Evolutionary conservation across 352 stramenopile genomes (phyloP), one percentile per base, ranked within the genome.

Genomic region (Phytophthora pinifolia): DNA sequence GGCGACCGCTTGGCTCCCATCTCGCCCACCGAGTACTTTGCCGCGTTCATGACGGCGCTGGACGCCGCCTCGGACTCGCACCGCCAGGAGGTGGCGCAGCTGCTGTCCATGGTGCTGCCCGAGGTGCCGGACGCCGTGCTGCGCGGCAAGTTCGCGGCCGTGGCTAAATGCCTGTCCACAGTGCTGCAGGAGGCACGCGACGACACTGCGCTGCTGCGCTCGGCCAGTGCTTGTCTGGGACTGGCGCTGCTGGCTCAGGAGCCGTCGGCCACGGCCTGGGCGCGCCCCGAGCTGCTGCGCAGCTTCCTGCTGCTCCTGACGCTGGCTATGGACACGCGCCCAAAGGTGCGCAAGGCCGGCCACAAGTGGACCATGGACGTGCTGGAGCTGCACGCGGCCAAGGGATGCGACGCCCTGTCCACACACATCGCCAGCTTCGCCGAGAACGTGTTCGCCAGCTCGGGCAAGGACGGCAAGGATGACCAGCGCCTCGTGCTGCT

Each of bases 371-470:
- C 85, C 6, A 77, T 78, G 43, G 81, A 90, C 57, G 67, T 94
- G 9, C 70, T 95, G 31, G 67, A 86, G 61, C 66, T 80, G 14
- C 86, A 94, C 59, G 72, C 76, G 7, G 72, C 83, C 32, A 65
- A 79, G 58, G 70, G 85, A 46, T 90, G 79, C 59, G 81, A 95
- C 55, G 59, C 78, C 27, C 76, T 95, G 14, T 93, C 86, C 12
- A 95, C 81, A 22, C 86, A 95, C 66, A 92, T 93, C 38, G 86
- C 86, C 22, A 89, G 80, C 63, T 95, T 95, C 57, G 75, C 76
- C 4, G 81, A 92, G 65, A 93, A 93, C 57, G 82, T 93, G 13
- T 80, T 95, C 12, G 68, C 78, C 3, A 79, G 74, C 32, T 63
- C 56, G 0, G 42, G 45, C 29, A 71, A 62, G 12, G 56, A 54